Evolutionary conservation across 2,329 filamentous ascomycete genomes (phyloP).

Genomic region (Aspergillus sp.): DNA sequence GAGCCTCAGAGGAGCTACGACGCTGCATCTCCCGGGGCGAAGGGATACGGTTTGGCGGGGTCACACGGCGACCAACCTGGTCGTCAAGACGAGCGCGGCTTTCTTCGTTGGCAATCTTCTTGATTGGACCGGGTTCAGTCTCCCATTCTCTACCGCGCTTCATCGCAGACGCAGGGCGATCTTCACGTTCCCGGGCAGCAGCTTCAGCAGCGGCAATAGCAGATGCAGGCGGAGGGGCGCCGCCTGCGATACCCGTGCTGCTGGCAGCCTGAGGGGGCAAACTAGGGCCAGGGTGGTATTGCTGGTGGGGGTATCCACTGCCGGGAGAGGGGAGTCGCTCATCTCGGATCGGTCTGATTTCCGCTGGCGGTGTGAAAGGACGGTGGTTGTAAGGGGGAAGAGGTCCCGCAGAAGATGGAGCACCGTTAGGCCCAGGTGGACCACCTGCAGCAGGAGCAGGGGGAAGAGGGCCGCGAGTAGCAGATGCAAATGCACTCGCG

Average conservation of each 20-base stretch:
- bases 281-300: conserved; percentile 72
- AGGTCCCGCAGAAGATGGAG: conserved; percentile 44
- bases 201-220: conserved; percentile 65
- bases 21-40: conserved; percentile 66
- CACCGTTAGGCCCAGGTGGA: conserved; percentile 57
- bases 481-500: conserved; percentile 21
- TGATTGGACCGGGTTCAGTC: conserved; percentile 62
- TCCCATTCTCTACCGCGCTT: conserved; percentile 95
- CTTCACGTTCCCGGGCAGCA: conserved; percentile 62
- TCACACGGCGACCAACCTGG: conserved; percentile 70
- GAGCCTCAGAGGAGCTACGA: conserved; percentile 70
- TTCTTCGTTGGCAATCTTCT: conserved; percentile 88
- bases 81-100: conserved; percentile 82
- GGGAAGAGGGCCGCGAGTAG: conserved; percentile 42
- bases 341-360: conserved; percentile 77
- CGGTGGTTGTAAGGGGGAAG: conserved; percentile 69
- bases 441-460: conserved; percentile 31
- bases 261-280: conserved; percentile 33
- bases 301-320: conserved; percentile 75
- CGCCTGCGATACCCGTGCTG: conserved; percentile 59
- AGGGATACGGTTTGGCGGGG: conserved; percentile 51
- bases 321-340: conserved; percentile 88
- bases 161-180: conserved; percentile 70
- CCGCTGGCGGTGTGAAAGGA: conserved; percentile 73
- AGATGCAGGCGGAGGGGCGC: conserved; percentile 62